phyloP scores from a whole-genome alignment of 176 grass and related monocot genomes.

The Oryza rufipogon region DNA sequence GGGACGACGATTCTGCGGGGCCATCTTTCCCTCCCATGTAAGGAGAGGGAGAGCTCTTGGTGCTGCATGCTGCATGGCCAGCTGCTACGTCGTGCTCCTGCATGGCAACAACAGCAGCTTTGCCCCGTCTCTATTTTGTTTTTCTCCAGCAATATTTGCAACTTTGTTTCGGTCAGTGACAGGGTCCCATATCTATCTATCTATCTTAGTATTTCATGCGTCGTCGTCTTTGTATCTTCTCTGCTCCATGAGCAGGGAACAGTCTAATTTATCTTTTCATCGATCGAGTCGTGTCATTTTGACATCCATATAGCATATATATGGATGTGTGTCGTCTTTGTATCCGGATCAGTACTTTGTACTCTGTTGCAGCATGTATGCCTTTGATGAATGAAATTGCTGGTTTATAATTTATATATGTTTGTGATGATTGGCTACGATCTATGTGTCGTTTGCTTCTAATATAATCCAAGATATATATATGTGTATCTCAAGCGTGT shows the following conservation, averaged over 20 bases:
- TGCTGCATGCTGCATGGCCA: background rate
- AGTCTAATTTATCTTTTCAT: background rate
- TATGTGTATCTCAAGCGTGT: background rate
- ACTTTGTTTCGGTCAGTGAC: no score
- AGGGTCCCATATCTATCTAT: background rate
- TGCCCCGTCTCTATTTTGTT: background rate
- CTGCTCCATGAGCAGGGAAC: background rate
- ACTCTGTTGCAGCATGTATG: background rate
- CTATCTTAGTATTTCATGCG: background rate
- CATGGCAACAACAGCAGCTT: background rate
- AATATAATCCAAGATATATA: no score
- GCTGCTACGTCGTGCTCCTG: background rate
- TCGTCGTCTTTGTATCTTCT: no score
- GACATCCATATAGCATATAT: background rate
- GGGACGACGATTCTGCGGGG: background rate
- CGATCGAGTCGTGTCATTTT: background rate
- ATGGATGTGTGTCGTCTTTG: background rate
- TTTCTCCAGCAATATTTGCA: background rate
- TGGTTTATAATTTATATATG: background rate
- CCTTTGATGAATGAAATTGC: background rate
- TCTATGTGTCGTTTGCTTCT: background rate
- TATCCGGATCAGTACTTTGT: background rate
- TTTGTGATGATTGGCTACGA: background rate
- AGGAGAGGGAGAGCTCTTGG: background rate
- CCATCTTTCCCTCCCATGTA: conserved; percentile 17